Base-by-base conservation (phyloP, 1,139 yeast genomes). In the Nakaseomyces kungkrabaensis region DNA sequence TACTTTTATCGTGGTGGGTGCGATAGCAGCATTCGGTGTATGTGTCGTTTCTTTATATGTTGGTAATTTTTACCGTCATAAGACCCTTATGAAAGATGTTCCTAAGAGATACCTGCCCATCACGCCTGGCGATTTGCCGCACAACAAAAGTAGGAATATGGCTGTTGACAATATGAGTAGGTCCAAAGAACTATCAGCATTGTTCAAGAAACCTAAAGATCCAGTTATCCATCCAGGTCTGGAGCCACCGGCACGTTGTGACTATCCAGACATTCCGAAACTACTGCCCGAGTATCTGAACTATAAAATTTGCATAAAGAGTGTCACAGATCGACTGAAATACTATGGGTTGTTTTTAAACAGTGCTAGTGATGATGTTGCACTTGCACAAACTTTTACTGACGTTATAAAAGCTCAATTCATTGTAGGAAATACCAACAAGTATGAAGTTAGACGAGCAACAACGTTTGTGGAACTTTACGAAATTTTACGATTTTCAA, bases 21-120 rank as follows among this genome's bases (percentile, higher is more conserved):
- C 85, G 8, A 77, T 87, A 59, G 87, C 81, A 4, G 69, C 79
- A 4, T 80, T 85, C 54, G 69, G 79, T 1, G 56, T 82, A 0
- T 62, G 76, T 7, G 69, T 79, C 10, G 57, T 79, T 5, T 54
- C 78, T 2, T 65, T 86, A 25, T 70, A 73, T 46, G 58, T 76
- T 6, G 65, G 71, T 2, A 67, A 97, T 52, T 68, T 87, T n/a
- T 72, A 81, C 52, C 75, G 78, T 42, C 74, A 77, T 47, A 72
- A 82, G 51, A 73, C 79, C 43, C 70, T 83, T 29, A 65, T 89
- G 58, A 79, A 79, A 52, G 94, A 84, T 56, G 85, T 89, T 22
- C 97, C 97, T 0, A 73, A 80, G 52, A 71, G 79, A 45, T 88
- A 86, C 63, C 73, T 88, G 24, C 94, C 95, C 0, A 60, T 72